Base-by-base conservation (phyloP, 306 rosid species). In the Glycine soja region DNA sequence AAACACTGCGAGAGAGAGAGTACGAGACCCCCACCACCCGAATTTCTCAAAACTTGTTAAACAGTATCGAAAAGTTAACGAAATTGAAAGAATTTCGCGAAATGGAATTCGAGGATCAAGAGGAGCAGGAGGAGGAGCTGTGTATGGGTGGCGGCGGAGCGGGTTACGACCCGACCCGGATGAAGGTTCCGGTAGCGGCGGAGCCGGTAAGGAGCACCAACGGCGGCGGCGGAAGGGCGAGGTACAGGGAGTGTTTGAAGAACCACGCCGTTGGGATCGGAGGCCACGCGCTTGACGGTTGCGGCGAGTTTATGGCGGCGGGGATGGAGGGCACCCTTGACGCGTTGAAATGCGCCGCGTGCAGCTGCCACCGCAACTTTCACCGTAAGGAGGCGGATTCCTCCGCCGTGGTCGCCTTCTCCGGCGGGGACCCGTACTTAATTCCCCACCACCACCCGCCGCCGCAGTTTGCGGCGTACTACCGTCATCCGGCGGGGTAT, bases 341-440 rank as follows among this genome's bases (percentile, higher is more conserved):
- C 67, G 93, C 84, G 0, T 95, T 95, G 13, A 91, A 93, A 81
- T 95, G 99, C 84, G 99, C 99, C 51, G 99, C 99, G 40, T 95
- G 99, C 59, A 86, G 82, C 95, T 95, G 99, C 79, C 99, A 95
- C 92, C 97, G 99, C 5, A 95, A 91, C 81, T 95, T 95, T 89
- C 99, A 95, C 87, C 94, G 99, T 4, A 90, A 89, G 24, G 97
- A 91, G 58, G 77, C 84, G 6, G 92, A 90, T 7, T 42, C 46
- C 2, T 42, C 46, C 46, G 8, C 46, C 46, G 0, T 42, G 46
- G 9, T 51, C 30, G 30, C 30, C 30, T 24, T 5, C 16, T 66
- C 9, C 1, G 74, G 74, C 0, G 74, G 74, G 0, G 92, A 87
- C 13, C 90, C 87, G 0, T 89, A 24, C 30, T 24, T 24, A 24